Evolutionary conservation across 163 green algal species (phyloP).

Genomic region (Coccomyxa subellipsoidea): DNA sequence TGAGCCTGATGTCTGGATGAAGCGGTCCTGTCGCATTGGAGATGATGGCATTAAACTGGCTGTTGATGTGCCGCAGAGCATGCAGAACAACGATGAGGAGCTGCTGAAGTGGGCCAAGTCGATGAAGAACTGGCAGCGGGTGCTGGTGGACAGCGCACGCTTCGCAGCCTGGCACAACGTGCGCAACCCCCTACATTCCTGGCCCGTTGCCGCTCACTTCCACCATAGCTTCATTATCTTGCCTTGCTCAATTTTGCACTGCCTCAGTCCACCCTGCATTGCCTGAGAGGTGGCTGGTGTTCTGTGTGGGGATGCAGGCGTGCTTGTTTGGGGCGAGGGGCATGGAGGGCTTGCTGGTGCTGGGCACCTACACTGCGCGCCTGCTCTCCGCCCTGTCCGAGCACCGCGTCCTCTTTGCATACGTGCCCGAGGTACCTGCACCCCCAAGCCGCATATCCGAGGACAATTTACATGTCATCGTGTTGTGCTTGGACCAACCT

Average conservation of each 20-base stretch:
- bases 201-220: not conserved
- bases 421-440: slow-evolving; percentile 55
- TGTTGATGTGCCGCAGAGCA: slow-evolving; percentile 3
- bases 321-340: slow-evolving; percentile 49
- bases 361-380: slow-evolving; percentile 28
- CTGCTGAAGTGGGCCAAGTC: not conserved
- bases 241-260: not conserved
- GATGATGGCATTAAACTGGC: too few species aligned
- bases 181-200: not conserved
- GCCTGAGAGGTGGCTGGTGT: not conserved
- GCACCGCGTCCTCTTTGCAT: slow-evolving; percentile 48
- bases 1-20: too few species aligned
- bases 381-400: slow-evolving; percentile 27
- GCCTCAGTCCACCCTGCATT: too few species aligned
- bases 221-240: not conserved
- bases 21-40: too few species aligned
- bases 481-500: too few species aligned
- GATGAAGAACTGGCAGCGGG: not conserved
- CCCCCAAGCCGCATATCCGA: too few species aligned
- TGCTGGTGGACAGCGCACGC: slow-evolving; percentile 31
- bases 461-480: too few species aligned
- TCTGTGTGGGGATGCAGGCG: not conserved
- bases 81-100: slow-evolving; percentile 34
- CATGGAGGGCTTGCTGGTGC: slow-evolving; percentile 35
- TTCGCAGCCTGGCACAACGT: slow-evolving; percentile 51